A percentile compares a stretch with the other conserved stretches of the same genome.
phyloP scores from a whole-genome alignment of 768 basidiomycete genomes.

The Lentinula boryana region DNA sequence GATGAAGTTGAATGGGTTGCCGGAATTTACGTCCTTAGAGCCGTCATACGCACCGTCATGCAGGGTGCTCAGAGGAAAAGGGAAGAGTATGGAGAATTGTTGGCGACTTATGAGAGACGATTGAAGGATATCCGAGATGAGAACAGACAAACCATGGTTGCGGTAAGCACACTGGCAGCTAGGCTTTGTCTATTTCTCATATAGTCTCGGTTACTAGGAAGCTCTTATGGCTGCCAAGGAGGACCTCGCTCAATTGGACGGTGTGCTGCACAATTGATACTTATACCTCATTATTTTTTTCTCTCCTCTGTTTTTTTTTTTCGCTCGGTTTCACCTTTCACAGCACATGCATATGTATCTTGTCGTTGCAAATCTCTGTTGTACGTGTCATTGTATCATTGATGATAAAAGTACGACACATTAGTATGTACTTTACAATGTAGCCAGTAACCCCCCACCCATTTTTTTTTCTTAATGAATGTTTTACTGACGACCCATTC shows the following conservation, averaged over 20 bases:
- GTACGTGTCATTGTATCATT: not conserved
- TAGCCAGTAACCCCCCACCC: not conserved
- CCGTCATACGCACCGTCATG: conserved; percentile 50
- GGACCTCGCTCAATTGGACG: conserved; percentile 43
- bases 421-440: not conserved
- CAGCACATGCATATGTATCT: not conserved
- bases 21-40: conserved; percentile 51
- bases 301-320: not conserved
- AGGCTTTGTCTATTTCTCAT: not conserved
- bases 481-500: not conserved
- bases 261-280: not conserved
- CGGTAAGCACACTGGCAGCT: conserved; percentile 28
- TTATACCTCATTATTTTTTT: not conserved
- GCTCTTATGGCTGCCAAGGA: conserved; percentile 46
- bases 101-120: conserved; percentile 53
- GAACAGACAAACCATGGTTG: conserved; percentile 54
- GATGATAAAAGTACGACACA: not conserved
- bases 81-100: conserved; percentile 47
- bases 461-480: not conserved
- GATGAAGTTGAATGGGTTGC: conserved; percentile 69
- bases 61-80: conserved; percentile 40
- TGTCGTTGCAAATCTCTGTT: not conserved
- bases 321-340: not conserved
- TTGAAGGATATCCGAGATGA: conserved; percentile 73
- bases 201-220: conserved; percentile 26